phyloP scores from a whole-genome alignment of 306 rosid genomes.

The Lathyrus oleraceus region DNA sequence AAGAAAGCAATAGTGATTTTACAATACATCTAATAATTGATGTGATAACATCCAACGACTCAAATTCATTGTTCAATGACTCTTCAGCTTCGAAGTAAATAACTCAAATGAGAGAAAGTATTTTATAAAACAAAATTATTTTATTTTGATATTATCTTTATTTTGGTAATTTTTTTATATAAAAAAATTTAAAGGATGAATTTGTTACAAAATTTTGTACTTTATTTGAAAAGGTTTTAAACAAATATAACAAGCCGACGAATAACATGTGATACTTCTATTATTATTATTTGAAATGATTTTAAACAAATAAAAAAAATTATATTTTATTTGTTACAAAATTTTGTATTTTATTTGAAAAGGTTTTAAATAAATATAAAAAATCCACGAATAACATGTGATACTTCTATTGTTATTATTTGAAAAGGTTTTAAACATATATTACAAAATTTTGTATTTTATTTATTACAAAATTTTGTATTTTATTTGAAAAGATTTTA shows the following conservation, averaged over 20 bases:
- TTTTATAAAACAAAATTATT: neutral
- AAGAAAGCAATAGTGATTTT: neutral
- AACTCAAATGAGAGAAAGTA: neutral
- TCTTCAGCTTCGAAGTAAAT: constrained; percentile 34
- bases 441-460: too few relatives aligned
- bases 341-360: constrained; percentile 32
- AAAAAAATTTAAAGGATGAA: constrained; percentile 38
- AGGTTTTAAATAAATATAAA: neutral
- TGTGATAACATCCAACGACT: constrained; percentile 45
- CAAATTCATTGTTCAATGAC: constrained; percentile 42
- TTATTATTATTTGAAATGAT: too few relatives aligned
- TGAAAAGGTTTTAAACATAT: too few relatives aligned
- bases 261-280: constrained; percentile 27
- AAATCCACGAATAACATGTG: constrained; percentile 41
- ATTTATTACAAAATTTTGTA: constrained; percentile 43
- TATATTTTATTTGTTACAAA: constrained; percentile 48
- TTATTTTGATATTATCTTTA: neutral
- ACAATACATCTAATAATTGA: neutral
- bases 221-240: constrained; percentile 27
- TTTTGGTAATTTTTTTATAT: neutral
- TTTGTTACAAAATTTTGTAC: constrained; percentile 41
- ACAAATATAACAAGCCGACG: constrained; percentile 30
- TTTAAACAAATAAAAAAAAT: too few relatives aligned
- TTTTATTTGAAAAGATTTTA: constrained; percentile 28
- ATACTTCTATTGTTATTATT: neutral